Evolutionary conservation across 768 basidiomycete genomes (phyloP).

Genomic region (Crepidotus variabilis): DNA sequence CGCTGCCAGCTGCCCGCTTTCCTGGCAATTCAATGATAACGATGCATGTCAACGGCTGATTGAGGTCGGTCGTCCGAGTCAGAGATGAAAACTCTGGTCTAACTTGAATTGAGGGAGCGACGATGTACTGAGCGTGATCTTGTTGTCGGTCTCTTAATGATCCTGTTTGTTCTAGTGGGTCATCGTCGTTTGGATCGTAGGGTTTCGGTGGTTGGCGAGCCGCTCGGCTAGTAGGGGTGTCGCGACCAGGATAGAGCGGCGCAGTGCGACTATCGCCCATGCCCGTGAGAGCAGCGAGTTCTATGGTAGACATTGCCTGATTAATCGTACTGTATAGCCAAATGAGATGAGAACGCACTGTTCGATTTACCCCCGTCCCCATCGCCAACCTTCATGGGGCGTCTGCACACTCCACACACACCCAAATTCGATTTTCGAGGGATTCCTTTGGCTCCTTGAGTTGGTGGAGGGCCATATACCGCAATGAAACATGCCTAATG

Average conservation of each 20-base stretch:
- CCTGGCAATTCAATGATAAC: conserved; percentile 90
- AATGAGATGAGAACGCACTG: conserved; percentile 52
- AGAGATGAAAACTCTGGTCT: conserved; percentile 88
- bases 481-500: conserved; percentile 92
- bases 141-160: conserved; percentile 44
- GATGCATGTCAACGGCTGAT: conserved; percentile 89
- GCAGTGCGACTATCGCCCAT: conserved; percentile 63
- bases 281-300: conserved; percentile 91
- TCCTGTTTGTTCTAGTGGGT: conserved; percentile 64
- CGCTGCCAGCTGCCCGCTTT: conserved; percentile 48
- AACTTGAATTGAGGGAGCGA: conserved; percentile 91
- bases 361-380: conserved; percentile 83
- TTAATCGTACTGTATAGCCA: conserved; percentile 4
- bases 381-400: conserved; percentile 95
- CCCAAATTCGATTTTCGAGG: conserved; percentile 80
- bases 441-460: conserved; percentile 42
- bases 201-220: conserved; percentile 33
- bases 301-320: conserved; percentile 35
- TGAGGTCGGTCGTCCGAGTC: conserved; percentile 61
- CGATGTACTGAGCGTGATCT: conserved; percentile 65
- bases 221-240: conserved; percentile 45
- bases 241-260: conserved; percentile 66
- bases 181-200: conserved; percentile 79
- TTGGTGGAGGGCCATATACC: conserved; percentile 83
- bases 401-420: conserved; percentile 94